Evolutionary conservation across 768 basidiomycete species (phyloP).

Genomic region (Suillus hirtellus): DNA sequence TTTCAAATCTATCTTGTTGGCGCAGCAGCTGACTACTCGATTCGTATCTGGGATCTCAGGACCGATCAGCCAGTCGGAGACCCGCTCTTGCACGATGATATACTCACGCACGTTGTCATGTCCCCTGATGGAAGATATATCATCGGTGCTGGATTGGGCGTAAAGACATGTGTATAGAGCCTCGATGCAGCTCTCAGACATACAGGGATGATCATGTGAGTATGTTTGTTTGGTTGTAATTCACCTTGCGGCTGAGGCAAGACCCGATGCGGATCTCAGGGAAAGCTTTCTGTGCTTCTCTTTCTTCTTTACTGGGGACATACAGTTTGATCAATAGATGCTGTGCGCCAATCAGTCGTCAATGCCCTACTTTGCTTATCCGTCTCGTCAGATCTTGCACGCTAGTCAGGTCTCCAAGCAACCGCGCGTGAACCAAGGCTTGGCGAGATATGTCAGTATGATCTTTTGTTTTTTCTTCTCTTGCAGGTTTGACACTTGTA

Average conservation of each 20-base stretch:
- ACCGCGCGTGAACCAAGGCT: neutral
- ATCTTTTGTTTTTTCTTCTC: too few relatives aligned
- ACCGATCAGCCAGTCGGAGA: constrained; percentile 20
- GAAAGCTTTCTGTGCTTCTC: neutral
- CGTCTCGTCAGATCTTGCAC: neutral
- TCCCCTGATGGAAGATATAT: constrained; percentile 79
- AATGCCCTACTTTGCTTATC: neutral
- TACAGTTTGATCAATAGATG: neutral
- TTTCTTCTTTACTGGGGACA: neutral
- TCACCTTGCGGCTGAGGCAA: neutral
- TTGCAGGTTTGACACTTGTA: too few relatives aligned
- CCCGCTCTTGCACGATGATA: constrained; percentile 63
- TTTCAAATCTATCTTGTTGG: neutral
- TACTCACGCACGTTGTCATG: constrained; percentile 64
- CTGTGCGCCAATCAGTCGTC: too few relatives aligned
- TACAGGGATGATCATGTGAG: neutral
- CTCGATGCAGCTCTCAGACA: constrained; percentile 36
- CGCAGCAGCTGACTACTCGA: neutral
- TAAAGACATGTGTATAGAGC: constrained; percentile 78
- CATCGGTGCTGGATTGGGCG: constrained; percentile 79
- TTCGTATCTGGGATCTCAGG: constrained; percentile 1
- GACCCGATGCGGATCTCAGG: neutral
- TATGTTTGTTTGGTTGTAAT: neutral
- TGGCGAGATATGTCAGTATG: neutral
- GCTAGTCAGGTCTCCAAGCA: neutral